phyloP scores from a whole-genome alignment of 495 filamentous ascomycete species.

The Neurospora sp. region DNA sequence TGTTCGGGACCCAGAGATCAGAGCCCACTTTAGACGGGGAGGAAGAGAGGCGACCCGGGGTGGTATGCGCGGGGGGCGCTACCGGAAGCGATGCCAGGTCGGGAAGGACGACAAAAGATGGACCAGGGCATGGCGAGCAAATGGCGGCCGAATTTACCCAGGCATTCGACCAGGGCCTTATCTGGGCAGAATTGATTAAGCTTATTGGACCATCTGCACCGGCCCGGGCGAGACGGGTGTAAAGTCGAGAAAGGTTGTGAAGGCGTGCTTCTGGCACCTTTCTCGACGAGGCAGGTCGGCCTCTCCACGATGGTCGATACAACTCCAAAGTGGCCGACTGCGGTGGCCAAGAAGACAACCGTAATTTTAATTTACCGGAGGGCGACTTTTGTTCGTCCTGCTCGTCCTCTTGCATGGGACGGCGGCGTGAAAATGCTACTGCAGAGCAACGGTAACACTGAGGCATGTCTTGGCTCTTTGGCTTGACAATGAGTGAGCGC shows the following conservation, averaged over 20 bases:
- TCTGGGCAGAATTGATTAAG: constrained; percentile 12
- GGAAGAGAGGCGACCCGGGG: background rate
- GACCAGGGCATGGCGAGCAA: constrained; percentile 2
- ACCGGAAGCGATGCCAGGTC: background rate
- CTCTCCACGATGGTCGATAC: background rate
- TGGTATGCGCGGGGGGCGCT: background rate
- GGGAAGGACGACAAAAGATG: background rate
- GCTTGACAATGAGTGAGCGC: background rate
- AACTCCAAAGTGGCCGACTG: background rate
- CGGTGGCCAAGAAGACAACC: background rate
- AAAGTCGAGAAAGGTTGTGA: background rate
- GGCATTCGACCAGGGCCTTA: constrained; percentile 7
- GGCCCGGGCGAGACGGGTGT: background rate
- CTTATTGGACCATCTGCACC: constrained; percentile 13
- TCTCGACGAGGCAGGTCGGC: constrained; percentile 22
- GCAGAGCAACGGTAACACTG: background rate
- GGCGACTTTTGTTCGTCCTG: background rate
- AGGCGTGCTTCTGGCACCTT: constrained; percentile 1
- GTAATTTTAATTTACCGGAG: background rate
- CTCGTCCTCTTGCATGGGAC: background rate
- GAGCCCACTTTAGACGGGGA: background rate
- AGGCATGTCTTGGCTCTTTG: background rate
- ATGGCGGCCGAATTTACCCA: constrained; percentile 23
- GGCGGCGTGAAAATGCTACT: background rate
- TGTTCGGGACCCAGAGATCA: background rate